Base-by-base conservation (phyloP, 192 early-diverging fungal species). In the Coemansia sp. region DNA sequence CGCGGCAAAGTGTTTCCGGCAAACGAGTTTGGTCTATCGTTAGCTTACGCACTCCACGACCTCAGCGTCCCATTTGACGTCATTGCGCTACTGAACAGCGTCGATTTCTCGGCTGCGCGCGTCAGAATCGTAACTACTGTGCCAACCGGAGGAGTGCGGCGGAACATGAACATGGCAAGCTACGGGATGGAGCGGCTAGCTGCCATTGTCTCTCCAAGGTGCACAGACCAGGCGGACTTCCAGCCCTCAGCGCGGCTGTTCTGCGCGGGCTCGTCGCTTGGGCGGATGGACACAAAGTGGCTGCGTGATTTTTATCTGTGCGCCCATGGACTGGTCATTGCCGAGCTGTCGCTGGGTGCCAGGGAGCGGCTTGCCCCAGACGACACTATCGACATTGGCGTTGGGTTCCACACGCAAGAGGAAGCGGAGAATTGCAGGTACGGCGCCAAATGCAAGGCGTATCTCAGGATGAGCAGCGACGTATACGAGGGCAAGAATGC, bases 221-320 rank as follows among this genome's bases (percentile, higher is more conserved):
- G 30, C 3, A 30, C 30, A 30, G 30, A 30, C 30, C 30, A 30
- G 3, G 30, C 30, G 30, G 30, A 41, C 10, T 73, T 72, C 15
- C 34, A 49, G 39, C 71, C 71, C 2, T 39, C 66, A 23, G 67
- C 59, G 39, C 53, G 72, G 3, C 55, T 80, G 23, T 71, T 64
- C 21, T 71, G 72, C 24, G 48, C 48, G 4, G 66, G 72, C 7
- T 68, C 69, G 35, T 80, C 78, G 21, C 41, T 80, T 55, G 69
- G 78, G 5, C 59, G 23, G 2, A 18, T 80, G 33, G 69, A 71
- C 41, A 36, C 48, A 15, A 16, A 16, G n/a, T 80, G 72, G 72
- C 55, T 80, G 16, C 59, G 72, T 15, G 78, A 75, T 12, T 62
- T 80, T 35, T 80, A 80, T 36, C 1, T 72, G n/a, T 64, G 66